phyloP scores from a whole-genome alignment of 2,329 filamentous ascomycete genomes.

The Tolypocladium pustulatum region DNA sequence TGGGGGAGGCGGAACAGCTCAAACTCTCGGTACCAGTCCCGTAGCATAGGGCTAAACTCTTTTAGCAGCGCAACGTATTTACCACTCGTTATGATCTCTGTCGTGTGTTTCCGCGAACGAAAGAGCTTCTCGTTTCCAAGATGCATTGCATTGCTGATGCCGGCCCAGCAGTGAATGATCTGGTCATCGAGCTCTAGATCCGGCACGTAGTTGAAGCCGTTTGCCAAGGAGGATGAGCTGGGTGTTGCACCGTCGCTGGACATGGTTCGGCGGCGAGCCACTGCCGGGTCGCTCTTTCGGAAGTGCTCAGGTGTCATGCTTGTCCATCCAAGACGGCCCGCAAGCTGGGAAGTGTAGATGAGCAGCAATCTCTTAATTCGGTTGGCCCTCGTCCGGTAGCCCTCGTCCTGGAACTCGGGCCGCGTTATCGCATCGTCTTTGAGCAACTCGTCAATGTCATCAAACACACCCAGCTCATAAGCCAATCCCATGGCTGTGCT shows the following conservation, averaged over 20 bases:
- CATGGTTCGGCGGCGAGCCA: constrained; percentile 37
- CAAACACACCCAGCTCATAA: constrained; percentile 92
- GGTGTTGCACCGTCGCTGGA: constrained; percentile 49
- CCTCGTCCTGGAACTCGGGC: constrained; percentile 62
- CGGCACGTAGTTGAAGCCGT: constrained; percentile 54
- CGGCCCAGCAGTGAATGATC: constrained; percentile 82
- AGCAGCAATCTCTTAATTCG: constrained; percentile 79
- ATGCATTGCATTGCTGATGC: constrained; percentile 88
- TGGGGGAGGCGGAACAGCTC: constrained; percentile 61
- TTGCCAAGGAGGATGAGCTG: constrained; percentile 47
- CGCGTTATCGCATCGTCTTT: constrained; percentile 47
- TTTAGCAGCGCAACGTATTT: constrained; percentile 73
- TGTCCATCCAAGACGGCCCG: constrained; percentile 81
- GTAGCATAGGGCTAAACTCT: constrained; percentile 68
- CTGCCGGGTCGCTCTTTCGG: constrained; percentile 46
- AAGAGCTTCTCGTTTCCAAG: constrained; percentile 83
- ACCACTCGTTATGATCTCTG: constrained; percentile 77
- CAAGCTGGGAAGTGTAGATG: constrained; percentile 90
- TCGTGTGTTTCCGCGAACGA: constrained; percentile 75
- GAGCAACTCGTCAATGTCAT: constrained; percentile 67
- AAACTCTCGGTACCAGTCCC: constrained; percentile 72
- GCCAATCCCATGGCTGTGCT: constrained; percentile 83
- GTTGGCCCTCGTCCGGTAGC: constrained; percentile 64
- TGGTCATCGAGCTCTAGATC: constrained; percentile 58
- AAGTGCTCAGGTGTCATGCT: constrained; percentile 77